These are phyloP conservation scores for Cercophora sp. DNA, from an alignment of 495 filamentous ascomycete genomes.

Conservation along the genomic window DNA sequence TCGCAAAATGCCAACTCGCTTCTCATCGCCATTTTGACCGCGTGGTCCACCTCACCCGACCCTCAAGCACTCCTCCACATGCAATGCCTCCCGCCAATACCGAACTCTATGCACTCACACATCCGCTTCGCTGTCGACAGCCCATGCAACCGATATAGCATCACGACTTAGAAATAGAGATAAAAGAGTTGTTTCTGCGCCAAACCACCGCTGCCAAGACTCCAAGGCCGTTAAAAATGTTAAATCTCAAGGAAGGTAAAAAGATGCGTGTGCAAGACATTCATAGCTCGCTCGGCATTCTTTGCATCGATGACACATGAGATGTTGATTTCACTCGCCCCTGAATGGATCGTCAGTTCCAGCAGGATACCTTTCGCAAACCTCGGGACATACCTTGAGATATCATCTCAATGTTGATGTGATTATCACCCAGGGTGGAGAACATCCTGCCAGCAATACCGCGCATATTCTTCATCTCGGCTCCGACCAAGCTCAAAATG, in stretches of 20 bases:
- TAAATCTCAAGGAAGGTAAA: constrained; percentile 66
- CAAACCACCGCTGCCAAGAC: no score
- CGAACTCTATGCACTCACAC: no score
- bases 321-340: constrained; percentile 97
- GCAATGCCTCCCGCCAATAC: no score
- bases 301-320: constrained; percentile 92
- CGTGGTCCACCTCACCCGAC: no score
- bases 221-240: no score
- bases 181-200: no score
- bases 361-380: neutral
- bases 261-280: constrained; percentile 88
- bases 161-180: no score
- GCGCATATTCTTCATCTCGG: constrained; percentile 91
- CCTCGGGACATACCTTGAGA: constrained; percentile 70
- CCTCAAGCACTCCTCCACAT: no score
- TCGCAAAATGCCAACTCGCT: no score
- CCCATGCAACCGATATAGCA: no score
- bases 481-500: constrained; percentile 86
- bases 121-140: no score
- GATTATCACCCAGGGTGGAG: constrained; percentile 78
- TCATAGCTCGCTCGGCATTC: constrained; percentile 86
- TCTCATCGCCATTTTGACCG: no score
- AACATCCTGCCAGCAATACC: constrained; percentile 90
- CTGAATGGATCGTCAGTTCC: constrained; percentile 36
- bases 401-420: constrained; percentile 96